Evolutionary conservation across 257 asterid genomes (phyloP).

Genomic region (Solanum rostratum): DNA sequence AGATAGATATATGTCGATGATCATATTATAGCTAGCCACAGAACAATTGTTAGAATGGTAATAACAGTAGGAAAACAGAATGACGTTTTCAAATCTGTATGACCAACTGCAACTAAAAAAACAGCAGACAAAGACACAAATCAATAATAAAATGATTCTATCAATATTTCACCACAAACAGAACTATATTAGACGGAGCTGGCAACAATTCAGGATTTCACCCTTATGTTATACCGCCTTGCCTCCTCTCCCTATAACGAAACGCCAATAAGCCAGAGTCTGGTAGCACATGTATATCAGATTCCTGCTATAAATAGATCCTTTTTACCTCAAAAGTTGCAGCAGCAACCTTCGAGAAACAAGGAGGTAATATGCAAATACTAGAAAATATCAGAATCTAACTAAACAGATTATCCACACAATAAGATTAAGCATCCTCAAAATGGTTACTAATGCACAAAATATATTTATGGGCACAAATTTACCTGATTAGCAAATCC

Average conservation of each 20-base stretch:
- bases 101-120: not conserved
- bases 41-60: not conserved
- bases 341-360: not conserved
- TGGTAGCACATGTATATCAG: not conserved
- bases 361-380: not conserved
- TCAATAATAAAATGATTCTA: not conserved
- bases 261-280: not conserved
- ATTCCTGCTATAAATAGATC: not conserved
- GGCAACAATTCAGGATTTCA: not conserved
- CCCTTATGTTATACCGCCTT: not conserved
- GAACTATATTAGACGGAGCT: not conserved
- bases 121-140: not conserved
- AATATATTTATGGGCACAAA: not conserved
- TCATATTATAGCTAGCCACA: not conserved
- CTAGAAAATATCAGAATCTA: not conserved
- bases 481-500: constrained; percentile 97
- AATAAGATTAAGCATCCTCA: not conserved
- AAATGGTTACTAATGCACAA: not conserved
- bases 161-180: not conserved
- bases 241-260: not conserved
- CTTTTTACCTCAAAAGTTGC: not conserved
- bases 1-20: not conserved
- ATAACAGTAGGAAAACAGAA: not conserved
- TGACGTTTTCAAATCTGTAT: not conserved
- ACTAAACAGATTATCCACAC: not conserved